Evolutionary conservation across 2,329 filamentous ascomycete species (phyloP).

Genomic region (Clonostachys byssicola): DNA sequence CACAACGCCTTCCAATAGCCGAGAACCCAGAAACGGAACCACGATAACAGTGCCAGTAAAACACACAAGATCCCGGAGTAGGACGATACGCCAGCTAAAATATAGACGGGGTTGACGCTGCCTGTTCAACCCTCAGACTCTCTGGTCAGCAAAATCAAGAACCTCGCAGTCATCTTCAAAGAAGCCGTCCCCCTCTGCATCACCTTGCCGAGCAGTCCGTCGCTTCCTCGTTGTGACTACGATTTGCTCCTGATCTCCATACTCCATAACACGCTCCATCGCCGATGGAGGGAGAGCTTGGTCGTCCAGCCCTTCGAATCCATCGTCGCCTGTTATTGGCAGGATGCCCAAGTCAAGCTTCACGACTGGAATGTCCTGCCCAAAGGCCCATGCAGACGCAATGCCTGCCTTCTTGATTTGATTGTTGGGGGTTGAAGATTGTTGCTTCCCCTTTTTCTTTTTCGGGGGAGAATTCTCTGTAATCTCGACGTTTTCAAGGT

Average conservation of each 20-base stretch:
- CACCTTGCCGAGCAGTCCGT: conserved; percentile 42
- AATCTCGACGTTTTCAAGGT: conserved; percentile 33
- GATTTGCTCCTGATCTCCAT: conserved; percentile 68
- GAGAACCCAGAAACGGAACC: too few species aligned
- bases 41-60: too few species aligned
- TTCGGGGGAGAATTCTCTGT: conserved; percentile 29
- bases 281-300: conserved; percentile 58
- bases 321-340: conserved; percentile 41
- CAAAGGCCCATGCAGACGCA: conserved; percentile 52
- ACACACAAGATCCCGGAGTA: too few species aligned
- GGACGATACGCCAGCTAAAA: too few species aligned
- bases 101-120: too few species aligned
- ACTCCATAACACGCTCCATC: conserved; percentile 58
- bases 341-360: conserved; percentile 49
- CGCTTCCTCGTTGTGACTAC: conserved; percentile 77
- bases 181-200: conserved; percentile 67
- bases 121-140: conserved; percentile 38
- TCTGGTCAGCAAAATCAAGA: conserved; percentile 76
- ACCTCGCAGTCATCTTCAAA: conserved; percentile 94
- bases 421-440: conserved; percentile 2
- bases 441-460: conserved; percentile 29
- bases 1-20: too few species aligned
- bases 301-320: conserved; percentile 46
- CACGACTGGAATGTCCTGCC: conserved; percentile 43
- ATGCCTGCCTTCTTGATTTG: conserved; percentile 7